A percentile compares a stretch with the other conserved stretches of the same genome.
These are phyloP conservation scores for Tolypocladium endophyticum DNA, from an alignment of 2,329 filamentous ascomycete species.

Conservation along the genomic window DNA sequence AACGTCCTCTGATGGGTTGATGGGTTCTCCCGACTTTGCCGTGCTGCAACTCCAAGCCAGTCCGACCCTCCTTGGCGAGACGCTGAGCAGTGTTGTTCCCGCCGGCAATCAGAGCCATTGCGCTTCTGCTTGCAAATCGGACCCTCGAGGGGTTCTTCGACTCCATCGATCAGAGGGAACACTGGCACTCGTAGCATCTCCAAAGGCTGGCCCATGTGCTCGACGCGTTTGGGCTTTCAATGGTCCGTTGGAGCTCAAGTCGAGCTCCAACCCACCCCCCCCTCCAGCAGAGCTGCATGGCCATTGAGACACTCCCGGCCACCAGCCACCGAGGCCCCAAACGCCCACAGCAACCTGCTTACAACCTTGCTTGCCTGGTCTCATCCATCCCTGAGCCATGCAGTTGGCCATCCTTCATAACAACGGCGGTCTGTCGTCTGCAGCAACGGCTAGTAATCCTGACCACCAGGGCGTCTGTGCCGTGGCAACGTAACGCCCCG, in stretches of 20 bases:
- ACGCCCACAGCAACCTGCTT: neutral
- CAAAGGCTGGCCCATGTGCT: neutral
- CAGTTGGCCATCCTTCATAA: neutral
- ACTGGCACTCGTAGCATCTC: neutral
- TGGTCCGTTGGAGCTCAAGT: neutral
- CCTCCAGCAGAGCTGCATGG: slow-evolving; percentile 3
- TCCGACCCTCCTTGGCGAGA: neutral
- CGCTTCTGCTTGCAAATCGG: neutral
- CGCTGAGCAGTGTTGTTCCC: neutral
- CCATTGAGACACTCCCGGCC: slow-evolving; percentile 1
- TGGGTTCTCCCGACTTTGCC: neutral
- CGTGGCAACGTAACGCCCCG: neutral
- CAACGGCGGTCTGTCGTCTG: neutral
- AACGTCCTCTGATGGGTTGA: neutral
- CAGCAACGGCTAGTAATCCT: neutral
- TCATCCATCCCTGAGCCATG: neutral
- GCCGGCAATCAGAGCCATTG: neutral
- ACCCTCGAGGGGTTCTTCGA: neutral
- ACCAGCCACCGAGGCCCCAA: neutral
- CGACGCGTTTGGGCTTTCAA: neutral
- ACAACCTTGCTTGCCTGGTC: neutral
- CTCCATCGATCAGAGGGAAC: neutral
- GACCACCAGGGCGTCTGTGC: neutral
- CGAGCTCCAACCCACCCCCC: neutral
- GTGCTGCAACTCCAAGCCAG: neutral